These are phyloP conservation scores for Fusarium tjaetaba DNA, from an alignment of 2,329 filamentous ascomycete species.

Conservation along the genomic window DNA sequence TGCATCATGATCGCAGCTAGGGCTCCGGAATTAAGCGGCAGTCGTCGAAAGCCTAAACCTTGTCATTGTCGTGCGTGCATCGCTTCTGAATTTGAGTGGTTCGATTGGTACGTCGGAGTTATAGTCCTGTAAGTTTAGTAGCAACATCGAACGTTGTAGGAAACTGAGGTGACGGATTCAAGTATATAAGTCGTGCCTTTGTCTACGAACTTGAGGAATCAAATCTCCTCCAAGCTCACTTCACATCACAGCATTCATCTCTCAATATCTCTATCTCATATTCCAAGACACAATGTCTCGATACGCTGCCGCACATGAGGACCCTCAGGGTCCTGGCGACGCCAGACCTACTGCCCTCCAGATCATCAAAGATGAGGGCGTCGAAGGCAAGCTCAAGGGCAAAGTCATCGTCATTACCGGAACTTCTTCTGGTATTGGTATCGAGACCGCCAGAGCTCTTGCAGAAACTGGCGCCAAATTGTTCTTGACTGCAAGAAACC, in stretches of 20 bases:
- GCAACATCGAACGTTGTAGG: background rate
- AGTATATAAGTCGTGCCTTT: background rate
- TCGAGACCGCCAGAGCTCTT: slow-evolving; percentile 57
- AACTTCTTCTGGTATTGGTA: slow-evolving; percentile 54
- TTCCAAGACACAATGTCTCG: background rate
- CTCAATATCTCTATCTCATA: background rate
- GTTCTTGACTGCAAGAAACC: slow-evolving; percentile 40
- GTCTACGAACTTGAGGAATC: too few relatives aligned
- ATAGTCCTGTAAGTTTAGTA: too few relatives aligned
- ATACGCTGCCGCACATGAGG: slow-evolving; percentile 21
- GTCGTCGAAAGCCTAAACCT: background rate
- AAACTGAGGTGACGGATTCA: background rate
- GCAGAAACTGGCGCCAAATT: slow-evolving; percentile 48
- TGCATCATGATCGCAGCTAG: background rate
- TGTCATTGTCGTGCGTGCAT: background rate
- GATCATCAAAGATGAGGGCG: slow-evolving; percentile 51
- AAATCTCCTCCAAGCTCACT: background rate
- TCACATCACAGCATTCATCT: background rate
- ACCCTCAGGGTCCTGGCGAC: slow-evolving; percentile 50
- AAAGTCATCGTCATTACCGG: slow-evolving; percentile 58
- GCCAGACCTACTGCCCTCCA: slow-evolving; percentile 53
- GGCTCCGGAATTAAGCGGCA: background rate
- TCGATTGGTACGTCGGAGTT: background rate
- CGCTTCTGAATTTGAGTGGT: background rate
- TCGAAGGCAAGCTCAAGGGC: slow-evolving; percentile 46